A percentile compares a stretch with the other conserved stretches of the same genome.
Evolutionary conservation across 2,329 filamentous ascomycete species (phyloP).

Genomic region (Botrytis pseudocinerea): DNA sequence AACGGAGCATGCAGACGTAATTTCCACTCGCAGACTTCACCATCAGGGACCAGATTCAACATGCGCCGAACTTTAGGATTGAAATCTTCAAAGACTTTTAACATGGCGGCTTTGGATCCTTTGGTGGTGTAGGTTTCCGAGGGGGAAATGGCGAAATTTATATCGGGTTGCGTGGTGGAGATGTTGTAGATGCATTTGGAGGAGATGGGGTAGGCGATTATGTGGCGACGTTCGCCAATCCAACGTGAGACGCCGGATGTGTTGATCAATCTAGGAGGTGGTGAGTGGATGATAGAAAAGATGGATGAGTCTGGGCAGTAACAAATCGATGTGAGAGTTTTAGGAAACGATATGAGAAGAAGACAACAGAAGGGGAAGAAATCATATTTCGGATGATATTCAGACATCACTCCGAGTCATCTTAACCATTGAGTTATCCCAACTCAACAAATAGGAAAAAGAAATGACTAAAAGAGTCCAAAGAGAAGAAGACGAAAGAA

Average conservation of each 20-base stretch:
- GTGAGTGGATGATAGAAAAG: background rate
- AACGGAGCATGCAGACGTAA: conserved; percentile 59
- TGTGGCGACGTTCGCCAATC: conserved; percentile 73
- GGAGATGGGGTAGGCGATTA: conserved; percentile 75
- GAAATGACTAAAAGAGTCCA: background rate
- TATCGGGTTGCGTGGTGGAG: conserved; percentile 61
- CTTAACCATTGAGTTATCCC: background rate
- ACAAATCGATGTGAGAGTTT: background rate
- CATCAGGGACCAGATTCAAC: conserved; percentile 52
- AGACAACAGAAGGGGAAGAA: background rate
- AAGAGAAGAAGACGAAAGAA: background rate
- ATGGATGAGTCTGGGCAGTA: conserved; percentile 26
- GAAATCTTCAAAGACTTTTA: conserved; percentile 60
- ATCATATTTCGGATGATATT: background rate
- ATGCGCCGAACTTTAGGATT: conserved; percentile 59
- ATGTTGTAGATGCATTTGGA: conserved; percentile 66
- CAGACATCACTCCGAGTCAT: background rate
- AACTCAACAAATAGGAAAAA: background rate
- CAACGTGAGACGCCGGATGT: conserved; percentile 68
- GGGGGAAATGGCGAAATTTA: conserved; percentile 57
- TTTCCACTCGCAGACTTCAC: conserved; percentile 56
- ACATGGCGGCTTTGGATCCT: conserved; percentile 60
- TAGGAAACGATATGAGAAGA: background rate
- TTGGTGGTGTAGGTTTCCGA: conserved; percentile 62
- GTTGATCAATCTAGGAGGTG: conserved; percentile 63